Base-by-base conservation (phyloP, 2,329 filamentous ascomycete genomes). In the Fusarium hostae region DNA sequence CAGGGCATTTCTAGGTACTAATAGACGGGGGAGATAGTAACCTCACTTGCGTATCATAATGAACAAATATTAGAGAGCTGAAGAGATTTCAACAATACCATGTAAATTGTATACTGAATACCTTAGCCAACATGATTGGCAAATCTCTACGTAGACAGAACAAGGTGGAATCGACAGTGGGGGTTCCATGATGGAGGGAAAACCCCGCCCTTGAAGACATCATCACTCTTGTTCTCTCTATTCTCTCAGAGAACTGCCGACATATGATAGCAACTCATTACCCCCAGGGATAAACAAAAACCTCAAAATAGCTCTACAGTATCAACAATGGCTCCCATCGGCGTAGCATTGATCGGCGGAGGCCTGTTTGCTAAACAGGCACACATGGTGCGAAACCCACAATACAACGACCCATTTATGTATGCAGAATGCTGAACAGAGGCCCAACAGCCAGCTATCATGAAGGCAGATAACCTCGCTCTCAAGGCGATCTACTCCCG, bases 401-500 rank as follows among this genome's bases (percentile, higher is more conserved):
- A 54, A 20, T 39, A 7, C 28, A 43, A 35, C 22, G 26, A 39
- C 57, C 47, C 35, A 37, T 35, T 24, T 26, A 48, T 37, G 56
- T 73, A 48, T 43, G 39, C 55, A 59, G 26, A 39, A 51, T 63
- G 52, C 70, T 70, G 26, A 54, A 68, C 40, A 40, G 32, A n/a
- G 18, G 22, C 45, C 43, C 26, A 32, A 41, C 47, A 83, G 80
- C 91, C 91, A 16, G 91, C 90, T 47, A 86, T 93, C 57, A 81
- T 87, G 71, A 84, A 86, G 32, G 84, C 81, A 59, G 77, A 84
- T 12, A 59, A 76, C 40, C 81, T 92, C 15, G 79, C 81, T 16
- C 85, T 93, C 71, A 91, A 89, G 80, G 89, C 90, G 26, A 84
- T 92, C 71, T 93, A 90, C 81, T 92, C 90, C 6, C 88, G 90